These are phyloP conservation scores for Fraxinus velutina DNA, from an alignment of 305 asterid genomes.

Conservation along the genomic window DNA sequence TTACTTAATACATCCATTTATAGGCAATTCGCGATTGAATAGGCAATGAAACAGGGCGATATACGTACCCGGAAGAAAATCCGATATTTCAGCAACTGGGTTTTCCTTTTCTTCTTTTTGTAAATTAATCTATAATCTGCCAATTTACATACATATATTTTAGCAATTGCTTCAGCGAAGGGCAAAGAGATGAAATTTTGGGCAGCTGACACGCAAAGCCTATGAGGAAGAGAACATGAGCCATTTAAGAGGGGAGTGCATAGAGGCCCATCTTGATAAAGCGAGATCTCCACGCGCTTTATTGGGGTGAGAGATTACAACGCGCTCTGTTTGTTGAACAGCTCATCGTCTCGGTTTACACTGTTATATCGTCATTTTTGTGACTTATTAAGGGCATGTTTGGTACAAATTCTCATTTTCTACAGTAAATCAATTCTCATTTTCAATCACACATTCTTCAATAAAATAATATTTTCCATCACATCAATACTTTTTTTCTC, in stretches of 20 bases:
- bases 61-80: background rate
- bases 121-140: background rate
- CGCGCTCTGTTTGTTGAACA: background rate
- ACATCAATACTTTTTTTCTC: no score
- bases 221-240: background rate
- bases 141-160: background rate
- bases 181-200: background rate
- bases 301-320: background rate
- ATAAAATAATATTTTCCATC: no score
- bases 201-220: constrained; percentile 7
- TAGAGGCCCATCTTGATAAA: background rate
- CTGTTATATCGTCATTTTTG: background rate
- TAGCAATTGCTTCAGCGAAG: background rate
- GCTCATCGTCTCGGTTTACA: background rate
- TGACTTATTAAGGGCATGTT: background rate
- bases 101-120: background rate
- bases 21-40: background rate
- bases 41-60: constrained; percentile 1
- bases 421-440: no score
- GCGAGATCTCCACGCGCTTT: background rate
- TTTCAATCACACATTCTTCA: no score
- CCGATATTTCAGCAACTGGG: background rate
- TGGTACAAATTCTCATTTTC: no score
- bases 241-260: background rate
- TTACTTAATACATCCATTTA: background rate